Evolutionary conservation across 768 basidiomycete species (phyloP).

Genomic region (Pilatotrama ljubarskyi): DNA sequence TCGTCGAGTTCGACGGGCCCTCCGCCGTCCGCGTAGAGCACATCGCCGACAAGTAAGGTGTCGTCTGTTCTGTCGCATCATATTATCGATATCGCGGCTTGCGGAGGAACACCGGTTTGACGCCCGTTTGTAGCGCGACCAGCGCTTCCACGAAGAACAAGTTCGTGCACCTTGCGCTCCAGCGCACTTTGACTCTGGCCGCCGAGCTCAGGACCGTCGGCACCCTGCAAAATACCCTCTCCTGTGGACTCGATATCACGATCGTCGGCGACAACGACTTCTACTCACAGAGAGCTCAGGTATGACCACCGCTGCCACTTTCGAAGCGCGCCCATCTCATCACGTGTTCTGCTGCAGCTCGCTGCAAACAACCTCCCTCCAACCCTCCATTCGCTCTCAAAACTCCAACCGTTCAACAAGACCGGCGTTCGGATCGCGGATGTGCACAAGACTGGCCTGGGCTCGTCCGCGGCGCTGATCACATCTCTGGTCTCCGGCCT

Average conservation of each 20-base stretch:
- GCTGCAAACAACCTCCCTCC: constrained; percentile 59
- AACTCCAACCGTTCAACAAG: constrained; percentile 74
- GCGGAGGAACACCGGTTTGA: background rate
- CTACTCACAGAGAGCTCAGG: constrained; percentile 90
- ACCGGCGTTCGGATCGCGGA: constrained; percentile 68
- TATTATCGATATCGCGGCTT: background rate
- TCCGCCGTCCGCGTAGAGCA: constrained; percentile 30
- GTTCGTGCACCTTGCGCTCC: constrained; percentile 89
- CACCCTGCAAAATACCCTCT: constrained; percentile 44
- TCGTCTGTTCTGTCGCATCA: background rate
- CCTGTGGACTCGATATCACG: constrained; percentile 66
- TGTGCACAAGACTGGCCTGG: constrained; percentile 98
- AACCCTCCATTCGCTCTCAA: constrained; percentile 60
- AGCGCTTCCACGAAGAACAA: constrained; percentile 64
- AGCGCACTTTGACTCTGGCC: constrained; percentile 70
- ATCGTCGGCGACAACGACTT: constrained; percentile 97
- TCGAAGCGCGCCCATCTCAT: background rate
- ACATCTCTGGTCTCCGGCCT: constrained; percentile 90
- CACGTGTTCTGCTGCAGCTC: constrained; percentile 47
- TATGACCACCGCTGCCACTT: constrained; percentile 34
- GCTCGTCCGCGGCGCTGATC: constrained; percentile 95
- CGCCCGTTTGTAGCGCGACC: constrained; percentile 8
- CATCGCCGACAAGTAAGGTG: constrained; percentile 24
- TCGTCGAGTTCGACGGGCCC: constrained; percentile 42
- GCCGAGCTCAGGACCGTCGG: constrained; percentile 53